A percentile compares a stretch with the other conserved stretches of the same genome.
Evolutionary conservation across 1,284 basidiomycete genomes (phyloP).

Genomic region (Laetiporus sulphureus): DNA sequence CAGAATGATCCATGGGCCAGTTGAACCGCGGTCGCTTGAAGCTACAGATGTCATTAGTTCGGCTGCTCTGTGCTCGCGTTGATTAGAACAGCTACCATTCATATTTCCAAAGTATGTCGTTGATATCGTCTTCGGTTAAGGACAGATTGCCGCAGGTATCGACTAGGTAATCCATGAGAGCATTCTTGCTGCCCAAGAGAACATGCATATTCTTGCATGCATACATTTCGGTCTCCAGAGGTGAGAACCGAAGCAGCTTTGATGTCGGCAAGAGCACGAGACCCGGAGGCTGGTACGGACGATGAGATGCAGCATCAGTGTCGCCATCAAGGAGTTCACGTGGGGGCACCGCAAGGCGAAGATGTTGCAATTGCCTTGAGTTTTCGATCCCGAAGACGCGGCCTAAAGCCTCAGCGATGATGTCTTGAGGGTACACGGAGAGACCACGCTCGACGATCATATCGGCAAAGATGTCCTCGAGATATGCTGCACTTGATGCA

Average conservation of each 20-base stretch:
- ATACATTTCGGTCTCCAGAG: conserved; percentile 63
- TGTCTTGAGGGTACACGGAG: neutral
- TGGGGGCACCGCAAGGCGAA: conserved; percentile 52
- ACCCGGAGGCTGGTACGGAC: conserved; percentile 26
- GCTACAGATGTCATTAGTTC: conserved; percentile 29
- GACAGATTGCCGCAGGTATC: conserved; percentile 34
- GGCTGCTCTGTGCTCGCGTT: conserved; percentile 50
- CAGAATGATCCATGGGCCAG: conserved; percentile 20
- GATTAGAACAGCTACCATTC: conserved; percentile 55
- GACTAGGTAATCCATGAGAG: conserved; percentile 43
- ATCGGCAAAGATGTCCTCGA: neutral
- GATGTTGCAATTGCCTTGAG: conserved; percentile 26
- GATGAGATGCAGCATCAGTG: conserved; percentile 5
- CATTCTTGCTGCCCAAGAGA: conserved; percentile 52
- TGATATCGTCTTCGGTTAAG: conserved; percentile 38
- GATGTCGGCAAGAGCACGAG: conserved; percentile 42
- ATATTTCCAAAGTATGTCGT: conserved; percentile 58
- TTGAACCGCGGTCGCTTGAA: conserved; percentile 58
- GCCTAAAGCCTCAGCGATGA: conserved; percentile 33
- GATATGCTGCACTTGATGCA: no score
- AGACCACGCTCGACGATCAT: neutral
- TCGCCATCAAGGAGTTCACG: conserved; percentile 21
- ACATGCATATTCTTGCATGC: conserved; percentile 58
- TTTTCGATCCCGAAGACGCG: conserved; percentile 42
- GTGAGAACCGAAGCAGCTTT: conserved; percentile 50